These are phyloP conservation scores for Neoboletus brunneissimus DNA, from an alignment of 768 basidiomycete species.

Conservation along the genomic window DNA sequence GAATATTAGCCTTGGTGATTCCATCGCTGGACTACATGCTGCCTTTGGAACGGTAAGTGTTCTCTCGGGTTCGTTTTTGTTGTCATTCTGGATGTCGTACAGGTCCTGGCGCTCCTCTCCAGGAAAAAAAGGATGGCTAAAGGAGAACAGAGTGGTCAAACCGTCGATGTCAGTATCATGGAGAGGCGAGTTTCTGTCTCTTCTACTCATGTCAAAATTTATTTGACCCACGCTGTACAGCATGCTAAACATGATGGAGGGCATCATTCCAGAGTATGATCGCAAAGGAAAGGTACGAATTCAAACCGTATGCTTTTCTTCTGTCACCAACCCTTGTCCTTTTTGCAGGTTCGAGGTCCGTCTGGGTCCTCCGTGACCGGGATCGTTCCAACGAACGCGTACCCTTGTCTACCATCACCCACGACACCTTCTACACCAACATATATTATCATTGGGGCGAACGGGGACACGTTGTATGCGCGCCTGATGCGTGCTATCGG, in stretches of 20 bases:
- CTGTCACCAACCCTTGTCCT: neutral
- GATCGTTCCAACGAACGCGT: constrained; percentile 73
- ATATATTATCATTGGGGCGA: constrained; percentile 71
- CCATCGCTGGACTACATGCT: constrained; percentile 67
- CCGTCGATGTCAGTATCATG: constrained; percentile 74
- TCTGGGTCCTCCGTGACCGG: constrained; percentile 75
- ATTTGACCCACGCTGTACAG: constrained; percentile 30
- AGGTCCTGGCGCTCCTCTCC: constrained; percentile 62
- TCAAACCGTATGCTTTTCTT: neutral
- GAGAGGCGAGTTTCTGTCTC: constrained; percentile 47
- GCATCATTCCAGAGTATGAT: constrained; percentile 72
- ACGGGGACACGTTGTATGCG: constrained; percentile 67
- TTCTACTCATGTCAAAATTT: neutral
- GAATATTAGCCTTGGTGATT: constrained; percentile 72
- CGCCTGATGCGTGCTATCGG: constrained; percentile 61
- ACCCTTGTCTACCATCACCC: constrained; percentile 56
- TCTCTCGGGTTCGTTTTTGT: neutral
- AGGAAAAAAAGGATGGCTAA: constrained; percentile 35
- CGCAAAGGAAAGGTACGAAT: constrained; percentile 58
- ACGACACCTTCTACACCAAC: constrained; percentile 40
- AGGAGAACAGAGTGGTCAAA: constrained; percentile 41
- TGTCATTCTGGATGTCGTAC: neutral
- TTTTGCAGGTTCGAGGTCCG: constrained; percentile 58
- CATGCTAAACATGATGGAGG: constrained; percentile 77
- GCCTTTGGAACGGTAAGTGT: constrained; percentile 66